phyloP scores from a whole-genome alignment of 805 yeast genomes.

The Starmerella davenportii region DNA sequence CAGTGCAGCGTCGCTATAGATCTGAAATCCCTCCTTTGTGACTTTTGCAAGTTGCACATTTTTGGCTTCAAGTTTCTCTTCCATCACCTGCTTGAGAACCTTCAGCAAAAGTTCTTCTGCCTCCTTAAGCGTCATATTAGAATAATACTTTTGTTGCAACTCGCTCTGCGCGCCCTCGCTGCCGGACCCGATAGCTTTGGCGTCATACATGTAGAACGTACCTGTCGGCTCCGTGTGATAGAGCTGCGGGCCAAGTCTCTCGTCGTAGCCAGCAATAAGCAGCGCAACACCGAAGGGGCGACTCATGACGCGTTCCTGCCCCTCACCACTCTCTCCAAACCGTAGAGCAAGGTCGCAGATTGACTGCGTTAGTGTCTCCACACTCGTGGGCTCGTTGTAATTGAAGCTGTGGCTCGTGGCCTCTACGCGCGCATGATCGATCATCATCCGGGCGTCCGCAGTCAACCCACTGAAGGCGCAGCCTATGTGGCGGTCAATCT shows the following conservation, averaged over 20 bases:
- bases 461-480: conserved; percentile 98
- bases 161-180: conserved; percentile 98
- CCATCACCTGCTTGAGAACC: conserved; percentile 95
- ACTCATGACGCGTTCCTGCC: conserved; percentile 88
- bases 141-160: conserved; percentile 85
- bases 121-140: conserved; percentile 70
- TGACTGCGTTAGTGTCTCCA: conserved; percentile 85
- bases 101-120: conserved; percentile 82
- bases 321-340: conserved; percentile 83
- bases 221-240: conserved; percentile 99
- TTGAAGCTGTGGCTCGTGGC: conserved; percentile 69
- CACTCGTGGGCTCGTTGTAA: conserved; percentile 81
- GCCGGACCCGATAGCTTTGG: conserved; percentile 97
- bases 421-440: conserved; percentile 88
- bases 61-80: conserved; percentile 85
- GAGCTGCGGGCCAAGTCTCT: conserved; percentile 76
- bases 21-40: conserved; percentile 69
- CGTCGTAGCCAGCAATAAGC: conserved; percentile 88
- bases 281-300: conserved; percentile 98
- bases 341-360: conserved; percentile 93
- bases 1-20: conserved; percentile 68
- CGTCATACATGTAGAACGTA: conserved; percentile 91
- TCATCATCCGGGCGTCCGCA: conserved; percentile 97
- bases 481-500: conserved; percentile 83
- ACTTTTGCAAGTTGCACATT: conserved; percentile 92